Percentiles rank a stretch among this genome's conserved stretches.
Evolutionary conservation across 345 rosid genomes (phyloP).

Genomic region (Eucalyptus cloeziana): DNA sequence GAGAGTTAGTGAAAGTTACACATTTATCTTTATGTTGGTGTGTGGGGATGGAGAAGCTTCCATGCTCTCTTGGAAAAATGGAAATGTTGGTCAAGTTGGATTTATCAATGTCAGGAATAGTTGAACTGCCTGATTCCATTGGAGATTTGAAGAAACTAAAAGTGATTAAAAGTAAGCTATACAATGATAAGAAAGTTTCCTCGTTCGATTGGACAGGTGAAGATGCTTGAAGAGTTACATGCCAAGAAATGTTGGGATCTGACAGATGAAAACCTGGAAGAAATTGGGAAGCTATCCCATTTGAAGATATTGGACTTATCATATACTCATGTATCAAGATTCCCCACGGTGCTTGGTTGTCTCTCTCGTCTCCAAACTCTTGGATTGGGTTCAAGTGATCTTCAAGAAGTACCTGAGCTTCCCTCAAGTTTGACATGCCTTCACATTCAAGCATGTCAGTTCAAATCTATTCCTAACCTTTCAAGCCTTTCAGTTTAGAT

Average conservation of each 20-base stretch:
- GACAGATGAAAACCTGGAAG: too few species aligned
- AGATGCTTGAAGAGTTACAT: too few species aligned
- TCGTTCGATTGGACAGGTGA: rapidly evolving
- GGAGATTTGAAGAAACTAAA: neutral
- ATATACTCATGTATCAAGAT: neutral
- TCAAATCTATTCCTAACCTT: rapidly evolving
- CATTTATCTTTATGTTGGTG: neutral
- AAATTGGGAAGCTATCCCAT: too few species aligned
- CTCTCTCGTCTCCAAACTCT: neutral
- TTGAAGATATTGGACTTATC: neutral
- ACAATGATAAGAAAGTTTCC: neutral
- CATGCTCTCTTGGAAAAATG: neutral
- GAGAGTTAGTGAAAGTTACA: neutral
- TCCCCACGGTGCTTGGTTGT: rapidly evolving
- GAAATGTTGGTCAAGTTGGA: neutral
- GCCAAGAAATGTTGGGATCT: too few species aligned
- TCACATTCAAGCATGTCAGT: neutral
- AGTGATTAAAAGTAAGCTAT: neutral
- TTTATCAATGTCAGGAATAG: neutral
- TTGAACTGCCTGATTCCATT: neutral
- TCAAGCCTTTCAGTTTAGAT: rapidly evolving
- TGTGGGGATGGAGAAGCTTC: neutral
- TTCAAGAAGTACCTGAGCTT: too few species aligned
- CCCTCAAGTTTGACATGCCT: neutral
- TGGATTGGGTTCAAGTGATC: neutral